A percentile compares a stretch with the other conserved stretches of the same genome.
Conservation (phyloP, 176 grass and related monocot species). For the Alopecurus myosuroides region DNA sequence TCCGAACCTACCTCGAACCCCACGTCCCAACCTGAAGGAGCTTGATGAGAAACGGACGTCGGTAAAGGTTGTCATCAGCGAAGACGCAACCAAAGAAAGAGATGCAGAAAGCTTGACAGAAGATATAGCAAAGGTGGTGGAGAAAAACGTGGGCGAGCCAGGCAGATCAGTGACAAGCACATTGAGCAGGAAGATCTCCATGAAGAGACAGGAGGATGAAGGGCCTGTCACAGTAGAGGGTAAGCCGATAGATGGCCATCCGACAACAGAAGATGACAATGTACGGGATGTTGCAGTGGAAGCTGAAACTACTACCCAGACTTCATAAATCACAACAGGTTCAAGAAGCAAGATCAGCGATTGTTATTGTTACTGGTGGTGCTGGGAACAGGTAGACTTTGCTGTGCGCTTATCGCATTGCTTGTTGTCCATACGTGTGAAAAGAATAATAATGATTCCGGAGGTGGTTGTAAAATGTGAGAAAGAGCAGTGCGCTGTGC, state of each 20-base stretch:
- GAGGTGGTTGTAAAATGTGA: conserved; percentile 24
- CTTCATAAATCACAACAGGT: background rate
- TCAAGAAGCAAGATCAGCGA: background rate
- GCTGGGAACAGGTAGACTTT: background rate
- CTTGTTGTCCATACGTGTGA: conserved; percentile 19
- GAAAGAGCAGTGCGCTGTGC: background rate
- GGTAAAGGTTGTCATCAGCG: conserved; percentile 29
- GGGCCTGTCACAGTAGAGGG: conserved; percentile 31
- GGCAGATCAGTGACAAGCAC: conserved; percentile 53
- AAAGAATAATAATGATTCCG: background rate
- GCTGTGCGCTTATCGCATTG: background rate
- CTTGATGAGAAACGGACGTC: conserved; percentile 50
- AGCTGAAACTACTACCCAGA: background rate
- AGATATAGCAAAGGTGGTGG: conserved; percentile 36
- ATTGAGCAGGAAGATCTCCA: conserved; percentile 49
- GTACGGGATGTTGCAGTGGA: background rate
- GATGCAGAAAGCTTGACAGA: conserved; percentile 21
- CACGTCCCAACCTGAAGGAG: conserved; percentile 42
- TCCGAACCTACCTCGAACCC: conserved; percentile 22
- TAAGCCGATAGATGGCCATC: conserved; percentile 19
- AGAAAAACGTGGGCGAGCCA: conserved; percentile 40
- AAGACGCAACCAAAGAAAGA: conserved; percentile 23
- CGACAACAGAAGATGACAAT: conserved; percentile 9
- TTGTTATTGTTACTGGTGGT: background rate
- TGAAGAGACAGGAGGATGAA: conserved; percentile 47